phyloP scores from a whole-genome alignment of 352 stramenopile genomes.

The Phytopythium boreale region DNA sequence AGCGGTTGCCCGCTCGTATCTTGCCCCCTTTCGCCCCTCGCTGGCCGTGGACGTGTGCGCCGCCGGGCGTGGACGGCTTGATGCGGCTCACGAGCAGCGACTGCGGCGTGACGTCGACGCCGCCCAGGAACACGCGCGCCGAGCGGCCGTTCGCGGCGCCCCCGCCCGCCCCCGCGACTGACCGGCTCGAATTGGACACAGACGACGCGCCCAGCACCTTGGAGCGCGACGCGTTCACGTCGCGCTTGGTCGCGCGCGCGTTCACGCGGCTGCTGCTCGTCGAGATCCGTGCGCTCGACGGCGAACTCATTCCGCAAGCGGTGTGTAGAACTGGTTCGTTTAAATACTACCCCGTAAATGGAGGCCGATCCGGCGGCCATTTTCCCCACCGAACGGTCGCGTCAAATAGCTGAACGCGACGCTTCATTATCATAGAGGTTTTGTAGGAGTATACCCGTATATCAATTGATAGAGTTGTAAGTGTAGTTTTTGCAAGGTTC shows the following conservation, averaged over 20 bases:
- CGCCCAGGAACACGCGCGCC: slow-evolving; percentile 65
- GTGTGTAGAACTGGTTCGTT: too few species aligned
- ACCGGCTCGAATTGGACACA: slow-evolving; percentile 66
- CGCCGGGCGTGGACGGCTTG: slow-evolving; percentile 43
- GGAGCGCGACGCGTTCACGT: slow-evolving; percentile 53
- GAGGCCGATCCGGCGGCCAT: too few species aligned
- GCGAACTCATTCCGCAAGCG: slow-evolving; percentile 32
- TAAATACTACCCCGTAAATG: too few species aligned
- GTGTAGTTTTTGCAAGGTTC: too few species aligned
- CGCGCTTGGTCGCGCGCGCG: slow-evolving; percentile 37
- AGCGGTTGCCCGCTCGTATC: slow-evolving; percentile 19
- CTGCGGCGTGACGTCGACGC: slow-evolving; percentile 70
- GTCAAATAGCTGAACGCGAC: too few species aligned
- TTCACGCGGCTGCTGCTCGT: slow-evolving; percentile 30
- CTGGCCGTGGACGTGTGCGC: slow-evolving; percentile 16
- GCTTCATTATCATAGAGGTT: too few species aligned
- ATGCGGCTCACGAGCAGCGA: slow-evolving; percentile 73
- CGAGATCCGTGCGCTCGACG: slow-evolving; percentile 37
- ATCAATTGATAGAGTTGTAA: too few species aligned
- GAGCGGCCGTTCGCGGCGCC: slow-evolving; percentile 28
- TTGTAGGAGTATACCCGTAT: too few species aligned
- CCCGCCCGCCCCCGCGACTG: slow-evolving; percentile 45
- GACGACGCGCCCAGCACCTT: slow-evolving; percentile 54
- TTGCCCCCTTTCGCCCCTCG: slow-evolving; percentile 18
- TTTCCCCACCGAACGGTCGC: too few species aligned